Conservation (phyloP, 2,329 filamentous ascomycete species). For the Aspergillus flavus region DNA sequence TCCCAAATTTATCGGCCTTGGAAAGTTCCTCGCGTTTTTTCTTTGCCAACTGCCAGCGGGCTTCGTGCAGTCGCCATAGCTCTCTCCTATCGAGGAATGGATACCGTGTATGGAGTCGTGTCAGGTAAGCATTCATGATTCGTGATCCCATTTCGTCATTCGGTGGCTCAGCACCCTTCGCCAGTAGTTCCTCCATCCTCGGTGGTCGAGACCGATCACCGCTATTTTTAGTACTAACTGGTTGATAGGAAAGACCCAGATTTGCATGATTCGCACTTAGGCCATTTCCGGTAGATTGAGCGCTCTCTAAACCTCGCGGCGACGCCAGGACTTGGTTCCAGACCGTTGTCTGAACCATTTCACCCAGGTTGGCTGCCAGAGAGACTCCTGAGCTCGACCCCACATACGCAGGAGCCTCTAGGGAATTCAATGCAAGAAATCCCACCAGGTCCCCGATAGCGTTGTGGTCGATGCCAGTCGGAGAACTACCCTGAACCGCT, state of each 20-base stretch:
- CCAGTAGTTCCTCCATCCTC: conserved; percentile 46
- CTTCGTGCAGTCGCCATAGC: conserved; percentile 48
- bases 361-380: conserved; percentile 53
- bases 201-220: conserved; percentile 32
- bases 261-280: conserved; percentile 5
- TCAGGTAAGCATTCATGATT: conserved; percentile 51
- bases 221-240: conserved; percentile 14
- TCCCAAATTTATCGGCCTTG: conserved; percentile 45
- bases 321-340: conserved; percentile 54
- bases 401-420: conserved; percentile 53
- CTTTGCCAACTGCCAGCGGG: conserved; percentile 42
- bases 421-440: conserved; percentile 49
- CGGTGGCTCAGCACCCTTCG: conserved; percentile 50
- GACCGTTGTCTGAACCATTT: conserved; percentile 58
- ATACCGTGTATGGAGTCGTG: conserved; percentile 52
- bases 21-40: conserved; percentile 39
- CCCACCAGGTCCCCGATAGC: conserved; percentile 51
- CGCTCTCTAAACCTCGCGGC: conserved; percentile 22
- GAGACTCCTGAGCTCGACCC: conserved; percentile 54
- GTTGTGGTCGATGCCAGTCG: conserved; percentile 35
- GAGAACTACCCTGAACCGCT: conserved; percentile 19
- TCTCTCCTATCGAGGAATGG: conserved; percentile 53
- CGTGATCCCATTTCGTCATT: conserved; percentile 49
- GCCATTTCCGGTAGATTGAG: conserved; percentile 20
- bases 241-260: conserved; percentile 20